Evolutionary conservation across 2,329 filamentous ascomycete species (phyloP), one percentile per base, ranked within the genome.

Genomic region (Cordyceps tenuipes): DNA sequence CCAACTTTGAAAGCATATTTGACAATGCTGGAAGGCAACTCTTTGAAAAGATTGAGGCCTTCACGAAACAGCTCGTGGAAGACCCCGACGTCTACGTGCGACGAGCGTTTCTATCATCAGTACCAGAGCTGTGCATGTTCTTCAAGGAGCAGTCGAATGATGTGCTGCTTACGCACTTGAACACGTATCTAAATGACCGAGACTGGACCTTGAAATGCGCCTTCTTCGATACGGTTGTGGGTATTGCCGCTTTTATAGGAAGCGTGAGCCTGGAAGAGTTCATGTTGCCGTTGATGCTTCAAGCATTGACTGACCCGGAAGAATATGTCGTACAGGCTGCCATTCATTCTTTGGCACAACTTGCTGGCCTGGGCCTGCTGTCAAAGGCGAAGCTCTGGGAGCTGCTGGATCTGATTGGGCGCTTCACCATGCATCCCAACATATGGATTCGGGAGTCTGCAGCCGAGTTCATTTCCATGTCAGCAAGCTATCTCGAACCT

Each of bases 171-270:
- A 96, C 91, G 36, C 94, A 99, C 74, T 78, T 99, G 31, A 97
- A 97, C 69, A 99, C 94, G 0, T 99, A 99, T 68, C 76, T 99
- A 9, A 99, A 99, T 66, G 94, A 97, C 67, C 85, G 88, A 47
- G 92, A 99, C 70, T 99, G 94, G 94, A 91, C 91, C 71, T 77
- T 99, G 36, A 97, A 96, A 72, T 97, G 91, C 67, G 91, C 93
- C 3, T 97, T 97, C 70, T 97, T 99, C 68, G 92, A 96, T 68
- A 90, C 91, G 0, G 91, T 97, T 29, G 90, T 97, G 17, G 93
- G 92, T 3, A 92, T 99, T 64, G 90, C 92, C 4, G 85, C 90
- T 1, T 96, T 96, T 66, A 83, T 97, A 39, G 94, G 94, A 31
- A 91, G 89, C 62, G 89, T 87, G 39, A 95, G 88, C 65, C 76